Evolutionary conservation across 1,284 basidiomycete genomes (phyloP).

Genomic region (Ceratorhiza oryzae-sativae): DNA sequence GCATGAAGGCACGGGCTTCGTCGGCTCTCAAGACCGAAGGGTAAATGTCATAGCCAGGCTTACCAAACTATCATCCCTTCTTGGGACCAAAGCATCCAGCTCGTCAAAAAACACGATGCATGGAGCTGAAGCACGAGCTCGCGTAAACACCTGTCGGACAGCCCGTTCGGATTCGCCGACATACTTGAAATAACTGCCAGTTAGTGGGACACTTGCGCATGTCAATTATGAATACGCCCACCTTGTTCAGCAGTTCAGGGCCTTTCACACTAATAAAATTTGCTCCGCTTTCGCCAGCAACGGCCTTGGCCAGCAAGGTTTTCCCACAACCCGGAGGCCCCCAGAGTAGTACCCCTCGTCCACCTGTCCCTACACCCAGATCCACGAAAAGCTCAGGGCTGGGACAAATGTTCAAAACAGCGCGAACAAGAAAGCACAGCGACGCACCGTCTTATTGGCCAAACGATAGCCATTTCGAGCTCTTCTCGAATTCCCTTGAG

Average conservation of each 20-base stretch:
- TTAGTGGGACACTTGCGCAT: neutral
- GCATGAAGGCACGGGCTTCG: neutral
- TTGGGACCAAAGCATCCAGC: conserved; percentile 93
- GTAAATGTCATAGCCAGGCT: conserved; percentile 46
- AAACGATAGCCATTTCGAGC: conserved; percentile 96
- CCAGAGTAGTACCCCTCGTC: conserved; percentile 92
- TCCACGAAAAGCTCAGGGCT: conserved; percentile 83
- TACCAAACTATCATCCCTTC: conserved; percentile 90
- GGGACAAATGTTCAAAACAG: neutral
- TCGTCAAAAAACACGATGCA: conserved; percentile 97
- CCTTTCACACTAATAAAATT: conserved; percentile 98
- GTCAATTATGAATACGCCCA: conserved; percentile 49
- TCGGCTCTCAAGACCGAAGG: neutral
- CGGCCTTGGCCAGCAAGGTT: conserved; percentile 88
- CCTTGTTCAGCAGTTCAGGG: conserved; percentile 95
- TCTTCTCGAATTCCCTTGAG: conserved; percentile 86
- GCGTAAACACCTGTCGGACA: conserved; percentile 90
- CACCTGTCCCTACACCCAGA: conserved; percentile 57
- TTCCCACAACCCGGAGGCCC: conserved; percentile 98
- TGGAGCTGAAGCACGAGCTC: conserved; percentile 85
- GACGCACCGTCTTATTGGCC: conserved; percentile 72
- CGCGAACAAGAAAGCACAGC: neutral
- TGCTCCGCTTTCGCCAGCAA: conserved; percentile 90
- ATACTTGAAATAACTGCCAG: conserved; percentile 65
- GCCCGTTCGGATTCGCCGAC: conserved; percentile 97